Conservation (phyloP, 768 basidiomycete genomes). For the Amanita pallidorosea region DNA sequence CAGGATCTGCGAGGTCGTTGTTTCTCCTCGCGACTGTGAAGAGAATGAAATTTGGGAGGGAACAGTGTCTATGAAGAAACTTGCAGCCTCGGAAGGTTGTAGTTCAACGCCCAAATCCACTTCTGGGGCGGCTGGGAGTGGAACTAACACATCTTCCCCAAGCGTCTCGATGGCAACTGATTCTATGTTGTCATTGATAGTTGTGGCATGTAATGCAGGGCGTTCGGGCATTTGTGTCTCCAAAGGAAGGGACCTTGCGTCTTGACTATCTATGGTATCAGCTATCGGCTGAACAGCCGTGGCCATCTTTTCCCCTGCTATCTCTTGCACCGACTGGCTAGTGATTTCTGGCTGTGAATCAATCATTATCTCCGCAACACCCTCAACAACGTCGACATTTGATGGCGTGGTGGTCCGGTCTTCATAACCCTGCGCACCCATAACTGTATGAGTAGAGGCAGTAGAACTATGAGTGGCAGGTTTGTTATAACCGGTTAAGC, state of each 20-base stretch:
- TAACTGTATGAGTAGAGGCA: too few relatives aligned
- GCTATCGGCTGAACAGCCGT: too few relatives aligned
- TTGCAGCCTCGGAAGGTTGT: background rate
- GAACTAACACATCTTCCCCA: background rate
- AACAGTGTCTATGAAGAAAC: slow-evolving; percentile 31
- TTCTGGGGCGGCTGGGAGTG: background rate
- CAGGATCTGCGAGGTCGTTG: slow-evolving; percentile 11
- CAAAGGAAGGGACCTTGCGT: too few relatives aligned
- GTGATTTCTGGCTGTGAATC: background rate
- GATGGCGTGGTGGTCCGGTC: background rate
- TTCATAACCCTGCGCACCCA: background rate
- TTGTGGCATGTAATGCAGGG: background rate
- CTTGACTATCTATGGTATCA: too few relatives aligned
- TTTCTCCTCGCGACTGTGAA: slow-evolving; percentile 5
- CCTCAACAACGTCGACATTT: slow-evolving; percentile 15
- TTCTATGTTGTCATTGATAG: background rate
- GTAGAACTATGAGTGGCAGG: background rate
- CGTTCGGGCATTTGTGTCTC: background rate
- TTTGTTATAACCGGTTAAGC: slow-evolving; percentile 6
- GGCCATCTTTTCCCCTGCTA: background rate
- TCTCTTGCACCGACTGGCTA: background rate
- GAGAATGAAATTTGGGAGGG: slow-evolving; percentile 16
- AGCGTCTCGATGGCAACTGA: background rate
- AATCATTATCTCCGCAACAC: slow-evolving; percentile 24
- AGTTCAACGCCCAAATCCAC: background rate